Evolutionary conservation across 2,329 filamentous ascomycete genomes (phyloP), one percentile per base, ranked within the genome.

Genomic region (Pleurostoma richardsiae): DNA sequence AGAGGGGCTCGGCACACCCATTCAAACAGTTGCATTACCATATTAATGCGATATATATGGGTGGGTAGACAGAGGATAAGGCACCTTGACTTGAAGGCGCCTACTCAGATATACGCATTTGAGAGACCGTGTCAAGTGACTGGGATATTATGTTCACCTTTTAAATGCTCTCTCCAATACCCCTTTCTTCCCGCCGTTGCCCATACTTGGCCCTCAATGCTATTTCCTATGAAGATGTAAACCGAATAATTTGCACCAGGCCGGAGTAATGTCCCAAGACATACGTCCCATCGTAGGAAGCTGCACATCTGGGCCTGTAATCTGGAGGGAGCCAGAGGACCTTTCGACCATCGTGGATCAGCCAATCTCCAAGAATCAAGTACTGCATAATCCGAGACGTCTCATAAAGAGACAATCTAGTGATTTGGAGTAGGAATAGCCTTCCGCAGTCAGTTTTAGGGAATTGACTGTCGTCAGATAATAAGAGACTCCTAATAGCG

Each of bases 241-340:
- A 8, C n/a, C 33, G 33, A 36, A 36, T 36, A 36, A n/a, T 36
- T 8, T 36, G 33, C 33, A 36, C 33, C n/a, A 36, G n/a, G 8
- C 33, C 33, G n/a, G 33, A 36, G 33, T n/a, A 8, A 36, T n/a
- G n/a, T 36, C 33, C 33, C n/a, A 36, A 36, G 33, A n/a, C 33
- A 36, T 8, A 36, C n/a, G 33, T 36, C 8, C n/a, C n/a, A 36
- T 36, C 33, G n/a, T n/a, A n/a, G n/a, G n/a, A 36, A 8, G 33
- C 33, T 8, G 8, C n/a, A 26, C 39, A 42, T 28, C 11, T 30
- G 8, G 40, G 45, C 27, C 30, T 39, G 29, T 33, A 47, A 11
- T 39, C 45, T n/a, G 45, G 29, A n/a, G 45, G 45, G 8, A 47
- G 40, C 45, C 40, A 47, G 11, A 47, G 40, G 28, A 38, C 19